A percentile compares a stretch with the other conserved stretches of the same genome.
Conservation (phyloP, 2,329 filamentous ascomycete genomes). For the Achaetomium macrosporum region DNA sequence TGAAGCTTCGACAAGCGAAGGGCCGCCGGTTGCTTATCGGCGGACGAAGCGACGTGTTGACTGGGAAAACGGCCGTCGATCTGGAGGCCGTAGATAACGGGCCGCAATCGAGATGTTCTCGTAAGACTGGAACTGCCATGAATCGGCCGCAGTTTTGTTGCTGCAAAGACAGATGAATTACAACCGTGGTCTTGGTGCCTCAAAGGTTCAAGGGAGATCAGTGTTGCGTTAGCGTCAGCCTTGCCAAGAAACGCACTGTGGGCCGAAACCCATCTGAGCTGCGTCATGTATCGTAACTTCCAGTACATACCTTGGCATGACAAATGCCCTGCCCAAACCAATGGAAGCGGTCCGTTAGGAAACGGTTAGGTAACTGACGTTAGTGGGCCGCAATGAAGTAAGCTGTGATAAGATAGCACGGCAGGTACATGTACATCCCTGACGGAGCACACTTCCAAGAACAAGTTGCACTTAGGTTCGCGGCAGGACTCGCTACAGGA, state of each 20-base stretch:
- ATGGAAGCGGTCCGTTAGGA: slow-evolving; percentile 6
- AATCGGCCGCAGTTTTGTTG: not conserved
- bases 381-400: no score
- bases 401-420: no score
- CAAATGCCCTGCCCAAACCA: not conserved
- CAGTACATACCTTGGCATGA: slow-evolving; percentile 8
- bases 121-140: slow-evolving; percentile 3
- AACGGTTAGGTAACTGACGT: slow-evolving; percentile 15
- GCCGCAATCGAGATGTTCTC: not conserved
- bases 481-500: no score
- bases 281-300: no score
- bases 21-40: not conserved
- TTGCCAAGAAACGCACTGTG: not conserved
- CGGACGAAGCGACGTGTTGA: not conserved
- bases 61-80: slow-evolving; percentile 5
- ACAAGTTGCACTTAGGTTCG: no score
- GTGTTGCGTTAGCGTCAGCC: not conserved
- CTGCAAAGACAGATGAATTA: not conserved
- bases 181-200: not conserved
- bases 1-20: not conserved
- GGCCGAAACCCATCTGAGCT: no score
- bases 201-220: not conserved
- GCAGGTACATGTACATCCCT: no score
- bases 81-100: not conserved
- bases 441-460: no score